phyloP scores from a whole-genome alignment of 2,329 filamentous ascomycete genomes.

The Fusarium haematococcum region DNA sequence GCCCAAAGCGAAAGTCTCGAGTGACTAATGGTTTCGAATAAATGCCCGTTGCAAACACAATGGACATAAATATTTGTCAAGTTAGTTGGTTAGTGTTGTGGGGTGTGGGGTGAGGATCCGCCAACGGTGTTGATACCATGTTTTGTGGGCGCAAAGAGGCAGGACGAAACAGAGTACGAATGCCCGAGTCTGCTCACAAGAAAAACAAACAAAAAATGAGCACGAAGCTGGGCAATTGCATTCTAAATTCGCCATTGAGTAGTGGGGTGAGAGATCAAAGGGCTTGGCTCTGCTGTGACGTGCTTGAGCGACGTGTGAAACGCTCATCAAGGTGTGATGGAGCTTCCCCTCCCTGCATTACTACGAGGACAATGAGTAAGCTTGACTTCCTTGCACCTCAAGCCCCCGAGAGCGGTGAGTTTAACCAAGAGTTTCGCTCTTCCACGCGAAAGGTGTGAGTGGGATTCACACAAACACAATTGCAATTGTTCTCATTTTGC shows the following conservation, averaged over 20 bases:
- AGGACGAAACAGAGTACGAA: neutral
- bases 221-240: neutral
- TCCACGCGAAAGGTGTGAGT: neutral
- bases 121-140: neutral
- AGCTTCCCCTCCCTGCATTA: neutral
- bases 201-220: no score
- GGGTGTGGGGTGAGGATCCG: neutral
- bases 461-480: neutral
- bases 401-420: neutral
- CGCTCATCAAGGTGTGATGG: neutral
- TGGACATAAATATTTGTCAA: neutral
- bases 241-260: neutral
- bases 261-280: neutral
- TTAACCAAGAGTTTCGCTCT: neutral
- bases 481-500: neutral
- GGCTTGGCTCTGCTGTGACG: neutral
- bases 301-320: neutral
- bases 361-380: neutral
- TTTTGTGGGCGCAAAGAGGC: neutral
- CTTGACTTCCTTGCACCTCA: constrained; percentile 15
- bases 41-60: neutral
- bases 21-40: neutral
- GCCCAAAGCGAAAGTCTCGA: neutral
- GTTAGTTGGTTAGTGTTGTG: neutral
- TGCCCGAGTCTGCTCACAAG: neutral